Percentiles rank a stretch among this genome's conserved stretches.
phyloP scores from a whole-genome alignment of 2,329 filamentous ascomycete genomes.

The Claviceps cyperi region DNA sequence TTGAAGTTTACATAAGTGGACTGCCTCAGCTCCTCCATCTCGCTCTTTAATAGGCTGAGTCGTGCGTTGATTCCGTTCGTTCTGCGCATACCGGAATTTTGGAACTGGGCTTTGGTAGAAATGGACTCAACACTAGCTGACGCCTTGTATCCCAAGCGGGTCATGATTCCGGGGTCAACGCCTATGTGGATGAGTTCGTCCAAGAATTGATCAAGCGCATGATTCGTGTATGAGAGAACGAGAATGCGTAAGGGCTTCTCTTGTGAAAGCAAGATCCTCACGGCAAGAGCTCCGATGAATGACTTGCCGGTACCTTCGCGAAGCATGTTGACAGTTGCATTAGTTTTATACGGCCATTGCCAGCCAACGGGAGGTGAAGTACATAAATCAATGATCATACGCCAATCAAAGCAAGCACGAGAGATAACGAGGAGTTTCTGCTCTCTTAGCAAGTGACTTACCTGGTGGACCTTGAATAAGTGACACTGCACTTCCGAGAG shows the following conservation, averaged over 20 bases:
- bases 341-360: background rate
- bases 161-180: conserved; percentile 33
- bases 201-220: conserved; percentile 51
- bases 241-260: conserved; percentile 38
- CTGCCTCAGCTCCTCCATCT: background rate
- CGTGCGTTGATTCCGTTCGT: background rate
- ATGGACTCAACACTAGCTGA: conserved; percentile 14
- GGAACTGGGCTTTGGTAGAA: background rate
- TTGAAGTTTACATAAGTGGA: background rate
- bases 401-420: background rate
- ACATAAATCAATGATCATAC: background rate
- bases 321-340: background rate
- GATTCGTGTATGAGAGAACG: conserved; percentile 54
- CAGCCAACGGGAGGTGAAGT: background rate
- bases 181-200: conserved; percentile 48
- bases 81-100: background rate
- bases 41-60: background rate
- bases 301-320: conserved; percentile 49
- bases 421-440: background rate
- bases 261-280: conserved; percentile 36
- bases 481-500: background rate
- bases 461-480: background rate
- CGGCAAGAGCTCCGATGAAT: conserved; percentile 51
- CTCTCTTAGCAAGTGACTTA: background rate
- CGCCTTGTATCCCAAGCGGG: conserved; percentile 49